phyloP scores from a whole-genome alignment of 2,329 filamentous ascomycete species.

The Hawksworthiomyces lignivorus region DNA sequence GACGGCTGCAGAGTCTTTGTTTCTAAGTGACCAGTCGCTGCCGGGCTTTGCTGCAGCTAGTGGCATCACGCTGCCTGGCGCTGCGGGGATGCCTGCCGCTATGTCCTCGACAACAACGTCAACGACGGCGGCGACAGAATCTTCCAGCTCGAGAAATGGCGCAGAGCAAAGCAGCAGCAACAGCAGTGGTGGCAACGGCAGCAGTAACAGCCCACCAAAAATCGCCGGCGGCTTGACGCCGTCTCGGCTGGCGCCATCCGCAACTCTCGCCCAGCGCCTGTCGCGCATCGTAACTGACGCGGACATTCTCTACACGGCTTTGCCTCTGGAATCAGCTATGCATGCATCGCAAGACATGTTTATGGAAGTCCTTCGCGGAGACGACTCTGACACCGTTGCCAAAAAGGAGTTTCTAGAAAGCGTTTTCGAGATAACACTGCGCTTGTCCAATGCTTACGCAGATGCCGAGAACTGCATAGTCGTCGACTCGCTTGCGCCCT shows the following conservation, averaged over 20 bases:
- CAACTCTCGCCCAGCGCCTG: background rate
- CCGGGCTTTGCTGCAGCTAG: too few species aligned
- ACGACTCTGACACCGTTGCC: background rate
- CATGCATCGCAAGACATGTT: slow-evolving; percentile 8
- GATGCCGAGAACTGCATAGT: background rate
- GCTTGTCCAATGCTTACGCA: background rate
- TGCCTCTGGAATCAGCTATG: background rate
- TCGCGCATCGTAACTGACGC: background rate
- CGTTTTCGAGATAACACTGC: slow-evolving; percentile 1
- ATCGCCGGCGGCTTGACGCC: too few species aligned
- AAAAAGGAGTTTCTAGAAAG: slow-evolving; percentile 3
- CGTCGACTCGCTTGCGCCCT: background rate
- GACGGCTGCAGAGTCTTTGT: background rate
- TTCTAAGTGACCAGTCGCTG: background rate
- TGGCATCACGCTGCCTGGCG: too few species aligned
- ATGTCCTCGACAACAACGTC: background rate
- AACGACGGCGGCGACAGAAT: background rate
- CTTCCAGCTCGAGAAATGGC: too few species aligned
- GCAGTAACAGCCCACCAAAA: too few species aligned
- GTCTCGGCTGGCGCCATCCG: too few species aligned
- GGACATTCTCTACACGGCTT: background rate
- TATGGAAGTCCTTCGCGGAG: slow-evolving; percentile 5
- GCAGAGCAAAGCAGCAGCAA: too few species aligned
- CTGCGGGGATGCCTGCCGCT: too few species aligned
- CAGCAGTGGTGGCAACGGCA: too few species aligned